These are phyloP conservation scores for Sphaerulina populicola DNA, from an alignment of 2,329 filamentous ascomycete genomes.

Conservation along the genomic window DNA sequence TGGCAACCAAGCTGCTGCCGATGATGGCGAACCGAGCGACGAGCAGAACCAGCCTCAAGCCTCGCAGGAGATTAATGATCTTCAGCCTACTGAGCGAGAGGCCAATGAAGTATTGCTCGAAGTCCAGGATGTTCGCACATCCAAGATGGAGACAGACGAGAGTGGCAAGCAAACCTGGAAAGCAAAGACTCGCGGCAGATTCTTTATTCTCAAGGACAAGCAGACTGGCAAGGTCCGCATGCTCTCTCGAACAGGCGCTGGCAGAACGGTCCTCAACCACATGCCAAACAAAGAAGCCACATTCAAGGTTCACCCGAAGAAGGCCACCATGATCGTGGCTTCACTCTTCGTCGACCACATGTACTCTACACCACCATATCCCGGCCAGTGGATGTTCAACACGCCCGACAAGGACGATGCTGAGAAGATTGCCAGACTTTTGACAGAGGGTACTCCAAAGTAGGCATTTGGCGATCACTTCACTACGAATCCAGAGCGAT, in stretches of 20 bases:
- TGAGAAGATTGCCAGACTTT: slow-evolving; percentile 9
- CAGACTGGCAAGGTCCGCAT: slow-evolving; percentile 58
- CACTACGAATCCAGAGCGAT: not conserved
- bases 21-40: slow-evolving; percentile 27
- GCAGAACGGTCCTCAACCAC: slow-evolving; percentile 18
- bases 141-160: slow-evolving; percentile 49
- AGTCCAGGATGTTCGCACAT: slow-evolving; percentile 56
- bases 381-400: slow-evolving; percentile 13
- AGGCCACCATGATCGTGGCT: slow-evolving; percentile 15
- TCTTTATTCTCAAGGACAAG: slow-evolving; percentile 67
- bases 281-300: slow-evolving; percentile 14
- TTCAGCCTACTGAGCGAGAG: slow-evolving; percentile 52
- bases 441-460: slow-evolving; percentile 13
- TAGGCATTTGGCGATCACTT: not conserved
- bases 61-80: slow-evolving; percentile 57
- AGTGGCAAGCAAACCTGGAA: slow-evolving; percentile 56
- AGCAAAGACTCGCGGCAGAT: slow-evolving; percentile 60
- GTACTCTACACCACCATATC: slow-evolving; percentile 10
- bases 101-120: slow-evolving; percentile 64
- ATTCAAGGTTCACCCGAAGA: slow-evolving; percentile 18
- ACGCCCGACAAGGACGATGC: slow-evolving; percentile 12
- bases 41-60: slow-evolving; percentile 41
- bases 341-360: slow-evolving; percentile 19
- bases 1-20: slow-evolving; percentile 24
- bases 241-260: slow-evolving; percentile 52